Evolutionary conservation across 1,139 yeast species (phyloP), one percentile per base, ranked within the genome.

Genomic region (Debaryomycetaceae sp.): DNA sequence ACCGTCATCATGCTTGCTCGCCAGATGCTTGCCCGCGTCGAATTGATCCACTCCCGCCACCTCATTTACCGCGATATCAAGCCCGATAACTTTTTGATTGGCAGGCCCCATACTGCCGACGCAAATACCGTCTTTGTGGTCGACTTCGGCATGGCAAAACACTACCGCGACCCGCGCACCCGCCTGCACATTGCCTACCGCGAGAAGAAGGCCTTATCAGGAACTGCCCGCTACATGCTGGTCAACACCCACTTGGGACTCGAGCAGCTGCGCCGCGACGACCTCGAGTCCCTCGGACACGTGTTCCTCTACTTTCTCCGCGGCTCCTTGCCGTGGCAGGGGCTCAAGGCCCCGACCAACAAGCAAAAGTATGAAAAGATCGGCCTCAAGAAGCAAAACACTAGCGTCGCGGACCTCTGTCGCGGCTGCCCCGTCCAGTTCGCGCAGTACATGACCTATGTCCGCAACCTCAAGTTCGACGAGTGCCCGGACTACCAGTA

Each of bases 281-380:
- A 73, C 48, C 57, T 73, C 32, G 80, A 73, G 47, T 65, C 73
- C 37, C 59, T 73, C 41, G 80, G 79, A 7, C 79, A 73, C 50
- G 80, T 73, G 4, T 73, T 73, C 40, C 65, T 73, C 61, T 73
- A 73, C 48, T 73, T 73, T 38, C 51, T 73, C 30, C 58, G 75
- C 36, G 80, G 80, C n/a, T 64, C 69, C 28, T 56, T 71, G 27
- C 55, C 55, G 14, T 65, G 71, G 71, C 71, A 65, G 44, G 71
- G 68, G 4, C 49, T 62, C 36, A 74, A 78, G 49, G 90, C 90
- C 1, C 87, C 87, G 28, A 78, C 85, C 8, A 80, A 80, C 53
- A 80, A 79, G 51, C 80, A 77, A 38, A 80, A 80, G 51, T 80
- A 80, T 51, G 92, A 80, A 49, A 80, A 78, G 47, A 80, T 80